Conservation (phyloP, 495 filamentous ascomycete genomes). For the Xylaria nigripes region DNA sequence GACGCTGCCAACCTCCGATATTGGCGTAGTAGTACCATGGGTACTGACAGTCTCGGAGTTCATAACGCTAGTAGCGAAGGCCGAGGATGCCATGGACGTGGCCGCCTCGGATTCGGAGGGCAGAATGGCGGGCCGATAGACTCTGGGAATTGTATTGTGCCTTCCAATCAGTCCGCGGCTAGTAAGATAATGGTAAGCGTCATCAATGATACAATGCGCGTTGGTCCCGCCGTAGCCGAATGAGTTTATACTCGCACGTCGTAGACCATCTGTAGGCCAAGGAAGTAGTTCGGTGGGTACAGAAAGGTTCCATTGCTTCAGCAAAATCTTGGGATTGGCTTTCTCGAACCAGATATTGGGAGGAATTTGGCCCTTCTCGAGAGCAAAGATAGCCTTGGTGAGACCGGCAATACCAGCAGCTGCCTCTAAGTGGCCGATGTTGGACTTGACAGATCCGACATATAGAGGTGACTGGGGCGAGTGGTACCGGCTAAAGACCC, state of each 20-base stretch:
- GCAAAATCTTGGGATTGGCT: constrained; percentile 35
- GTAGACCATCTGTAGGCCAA: constrained; percentile 24
- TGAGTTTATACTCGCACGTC: constrained; percentile 28
- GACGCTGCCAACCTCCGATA: constrained; percentile 10
- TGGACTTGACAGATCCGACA: constrained; percentile 42
- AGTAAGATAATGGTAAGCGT: constrained; percentile 19
- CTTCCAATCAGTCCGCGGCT: constrained; percentile 13
- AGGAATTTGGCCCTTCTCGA: constrained; percentile 40
- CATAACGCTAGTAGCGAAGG: constrained; percentile 11
- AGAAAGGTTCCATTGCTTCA: constrained; percentile 32
- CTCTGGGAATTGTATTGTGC: constrained; percentile 15
- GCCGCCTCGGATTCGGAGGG: not conserved
- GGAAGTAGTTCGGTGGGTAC: constrained; percentile 22
- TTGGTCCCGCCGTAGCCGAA: constrained; percentile 38
- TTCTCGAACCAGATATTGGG: constrained; percentile 37
- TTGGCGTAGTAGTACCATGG: constrained; percentile 13
- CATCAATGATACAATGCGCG: constrained; percentile 27
- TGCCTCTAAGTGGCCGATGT: constrained; percentile 38
- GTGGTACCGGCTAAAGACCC: constrained; percentile 40
- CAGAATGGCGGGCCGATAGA: constrained; percentile 10
- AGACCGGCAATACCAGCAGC: constrained; percentile 43
- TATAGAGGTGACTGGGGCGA: constrained; percentile 34
- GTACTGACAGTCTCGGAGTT: constrained; percentile 15
- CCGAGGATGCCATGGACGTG: constrained; percentile 8
- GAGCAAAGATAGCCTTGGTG: constrained; percentile 41